Percentiles rank a stretch among this genome's conserved stretches.
Evolutionary conservation across 306 rosid species (phyloP).

Genomic region (Mimosa bimucronata): DNA sequence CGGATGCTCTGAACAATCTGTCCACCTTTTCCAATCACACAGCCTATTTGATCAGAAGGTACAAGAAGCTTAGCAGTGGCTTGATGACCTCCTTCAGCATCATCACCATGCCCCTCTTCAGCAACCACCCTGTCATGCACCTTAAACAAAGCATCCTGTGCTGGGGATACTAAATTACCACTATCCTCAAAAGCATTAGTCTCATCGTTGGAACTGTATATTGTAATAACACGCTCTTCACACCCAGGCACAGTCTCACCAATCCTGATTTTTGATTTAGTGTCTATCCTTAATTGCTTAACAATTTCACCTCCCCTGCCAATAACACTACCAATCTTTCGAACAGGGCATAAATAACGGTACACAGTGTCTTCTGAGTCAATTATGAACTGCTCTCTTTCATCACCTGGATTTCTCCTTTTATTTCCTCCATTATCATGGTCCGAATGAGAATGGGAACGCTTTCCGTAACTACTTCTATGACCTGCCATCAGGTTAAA

Average conservation of each 20-base stretch:
- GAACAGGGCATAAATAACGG: conserved; percentile 83
- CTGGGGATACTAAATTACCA: conserved; percentile 65
- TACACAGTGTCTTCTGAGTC: conserved; percentile 79
- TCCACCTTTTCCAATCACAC: conserved; percentile 96
- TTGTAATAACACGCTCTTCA: conserved; percentile 84
- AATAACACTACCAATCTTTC: conserved; percentile 90
- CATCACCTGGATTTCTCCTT: conserved; percentile 70
- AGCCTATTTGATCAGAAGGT: conserved; percentile 97
- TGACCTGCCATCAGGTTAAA: conserved; percentile 70
- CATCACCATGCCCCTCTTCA: conserved; percentile 65
- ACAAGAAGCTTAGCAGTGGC: conserved; percentile 85
- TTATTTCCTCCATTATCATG: conserved; percentile 69
- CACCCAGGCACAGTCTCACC: conserved; percentile 84
- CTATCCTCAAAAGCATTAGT: conserved; percentile 64
- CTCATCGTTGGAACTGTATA: conserved; percentile 78
- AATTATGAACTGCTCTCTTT: conserved; percentile 68
- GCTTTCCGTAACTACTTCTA: conserved; percentile 70
- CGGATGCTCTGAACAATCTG: conserved; percentile 90
- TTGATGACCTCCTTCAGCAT: conserved; percentile 58
- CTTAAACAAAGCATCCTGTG: conserved; percentile 82
- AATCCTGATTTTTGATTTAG: conserved; percentile 89
- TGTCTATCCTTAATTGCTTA: conserved; percentile 82
- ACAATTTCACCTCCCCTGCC: conserved; percentile 98
- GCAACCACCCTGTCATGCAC: conserved; percentile 85
- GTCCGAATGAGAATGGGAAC: conserved; percentile 71